Evolutionary conservation across 148 eudicot species (phyloP).

Genomic region (Gaultheria prostrata): DNA sequence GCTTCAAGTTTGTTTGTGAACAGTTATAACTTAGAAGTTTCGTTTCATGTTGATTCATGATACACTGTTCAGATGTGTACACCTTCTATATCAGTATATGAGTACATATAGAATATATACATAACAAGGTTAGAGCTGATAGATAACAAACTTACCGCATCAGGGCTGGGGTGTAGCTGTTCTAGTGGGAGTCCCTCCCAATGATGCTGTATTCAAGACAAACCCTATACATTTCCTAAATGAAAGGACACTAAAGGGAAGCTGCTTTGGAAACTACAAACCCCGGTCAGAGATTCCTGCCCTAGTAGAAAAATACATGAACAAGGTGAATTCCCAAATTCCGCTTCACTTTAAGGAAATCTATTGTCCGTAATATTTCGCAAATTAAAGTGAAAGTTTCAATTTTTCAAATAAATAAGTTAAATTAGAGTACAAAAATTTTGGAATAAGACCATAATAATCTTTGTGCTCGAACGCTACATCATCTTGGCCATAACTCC

Average conservation of each 20-base stretch:
- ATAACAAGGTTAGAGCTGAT: background rate
- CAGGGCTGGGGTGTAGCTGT: slow-evolving; percentile 98
- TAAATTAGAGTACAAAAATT: too few relatives aligned
- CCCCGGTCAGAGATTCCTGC: slow-evolving; percentile 65
- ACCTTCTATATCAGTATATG: background rate
- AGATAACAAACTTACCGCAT: background rate
- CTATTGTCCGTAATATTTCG: background rate
- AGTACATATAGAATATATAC: background rate
- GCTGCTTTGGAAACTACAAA: slow-evolving; percentile 86
- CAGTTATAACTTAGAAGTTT: background rate
- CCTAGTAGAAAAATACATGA: slow-evolving; percentile 72
- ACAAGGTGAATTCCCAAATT: slow-evolving; percentile 38
- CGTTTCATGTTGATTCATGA: background rate
- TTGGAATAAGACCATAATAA: too few relatives aligned
- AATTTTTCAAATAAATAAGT: too few relatives aligned
- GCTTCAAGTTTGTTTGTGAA: background rate
- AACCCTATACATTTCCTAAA: slow-evolving; percentile 60
- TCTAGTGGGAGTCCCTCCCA: slow-evolving; percentile 71
- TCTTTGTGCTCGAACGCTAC: too few relatives aligned
- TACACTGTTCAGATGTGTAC: background rate
- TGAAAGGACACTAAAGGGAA: slow-evolving; percentile 81
- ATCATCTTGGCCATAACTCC: too few relatives aligned
- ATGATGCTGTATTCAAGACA: slow-evolving; percentile 70
- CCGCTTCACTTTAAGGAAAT: background rate
- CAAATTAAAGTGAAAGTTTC: too few relatives aligned